These are phyloP conservation scores for Microcos paniculata DNA, from an alignment of 345 rosid species.

Conservation along the genomic window DNA sequence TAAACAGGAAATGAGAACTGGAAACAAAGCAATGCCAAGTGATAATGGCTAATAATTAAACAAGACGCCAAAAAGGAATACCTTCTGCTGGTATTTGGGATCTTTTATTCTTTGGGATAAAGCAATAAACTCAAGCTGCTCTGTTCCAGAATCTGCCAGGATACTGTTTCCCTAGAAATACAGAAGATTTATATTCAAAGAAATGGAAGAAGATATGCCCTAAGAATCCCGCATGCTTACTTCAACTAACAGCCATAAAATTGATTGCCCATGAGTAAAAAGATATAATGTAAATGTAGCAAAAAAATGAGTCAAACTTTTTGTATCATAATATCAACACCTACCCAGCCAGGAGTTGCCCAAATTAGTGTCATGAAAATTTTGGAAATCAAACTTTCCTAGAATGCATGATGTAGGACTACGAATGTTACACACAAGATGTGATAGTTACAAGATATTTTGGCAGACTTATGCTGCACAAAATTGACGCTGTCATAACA, in stretches of 20 bases:
- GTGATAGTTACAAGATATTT: background rate
- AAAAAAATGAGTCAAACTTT: background rate
- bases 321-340: background rate
- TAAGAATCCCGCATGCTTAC: background rate
- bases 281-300: background rate
- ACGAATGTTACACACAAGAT: background rate
- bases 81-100: slow-evolving; percentile 90
- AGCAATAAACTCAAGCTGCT: slow-evolving; percentile 96
- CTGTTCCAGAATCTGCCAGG: slow-evolving; percentile 96
- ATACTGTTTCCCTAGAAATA: slow-evolving; percentile 74
- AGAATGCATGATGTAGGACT: background rate
- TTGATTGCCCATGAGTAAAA: background rate
- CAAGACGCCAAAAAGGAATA: slow-evolving; percentile 23
- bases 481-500: background rate
- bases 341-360: background rate
- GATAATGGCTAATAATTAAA: background rate
- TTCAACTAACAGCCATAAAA: background rate
- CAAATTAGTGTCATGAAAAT: background rate
- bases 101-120: slow-evolving; percentile 97
- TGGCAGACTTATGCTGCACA: background rate
- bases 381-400: background rate
- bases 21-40: background rate
- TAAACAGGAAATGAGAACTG: background rate
- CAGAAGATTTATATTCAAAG: slow-evolving; percentile 9
- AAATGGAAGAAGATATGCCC: background rate